Evolutionary conservation across 306 rosid species (phyloP), one percentile per base, ranked within the genome.

Genomic region (Quercus glauca): DNA sequence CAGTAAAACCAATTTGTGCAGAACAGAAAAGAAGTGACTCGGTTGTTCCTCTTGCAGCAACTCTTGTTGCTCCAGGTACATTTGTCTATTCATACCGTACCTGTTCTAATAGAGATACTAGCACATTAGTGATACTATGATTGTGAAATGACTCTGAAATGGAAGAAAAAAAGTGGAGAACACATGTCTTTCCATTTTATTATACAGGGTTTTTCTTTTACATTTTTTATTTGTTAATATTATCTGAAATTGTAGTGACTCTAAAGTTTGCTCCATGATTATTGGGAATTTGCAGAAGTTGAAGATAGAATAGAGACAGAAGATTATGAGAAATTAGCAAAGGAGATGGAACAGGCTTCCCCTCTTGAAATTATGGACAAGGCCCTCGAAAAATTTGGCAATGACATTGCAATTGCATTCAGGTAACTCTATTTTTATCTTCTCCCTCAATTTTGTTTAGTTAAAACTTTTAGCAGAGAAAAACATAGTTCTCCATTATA

Each of bases 321-420:
- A 41, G 87, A 94, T 75, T 76, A n/a, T 49, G 85, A 79, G 31
- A 75, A 74, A 55, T 85, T 92, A 77, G 92, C 94, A 0, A 56
- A 43, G 56, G 83, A 78, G 45, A 91, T 94, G 33, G 84, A 69
- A 60, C 88, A 80, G 80, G 94, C 97, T 84, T 94, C 96, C 18
- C 98, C 98, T 64, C 91, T 94, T 71, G 82, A 90, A 80, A 90
- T 94, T 28, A 92, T 94, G 86, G 94, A 92, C 28, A 87, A 60
- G 64, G 97, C 97, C 58, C 92, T 94, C 8, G 87, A 87, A 82
- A 89, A 75, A 81, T 90, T 90, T 58, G 98, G 97, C 73, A 73
- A 85, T 69, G 89, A 92, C 79, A 89, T 94, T 25, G 97, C 96
- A 13, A 94, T 94, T 85, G 97, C 97, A 49, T 94, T 92, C 91